These are phyloP conservation scores for Rhodofomes roseus DNA, from an alignment of 1,284 basidiomycete species.

Conservation along the genomic window DNA sequence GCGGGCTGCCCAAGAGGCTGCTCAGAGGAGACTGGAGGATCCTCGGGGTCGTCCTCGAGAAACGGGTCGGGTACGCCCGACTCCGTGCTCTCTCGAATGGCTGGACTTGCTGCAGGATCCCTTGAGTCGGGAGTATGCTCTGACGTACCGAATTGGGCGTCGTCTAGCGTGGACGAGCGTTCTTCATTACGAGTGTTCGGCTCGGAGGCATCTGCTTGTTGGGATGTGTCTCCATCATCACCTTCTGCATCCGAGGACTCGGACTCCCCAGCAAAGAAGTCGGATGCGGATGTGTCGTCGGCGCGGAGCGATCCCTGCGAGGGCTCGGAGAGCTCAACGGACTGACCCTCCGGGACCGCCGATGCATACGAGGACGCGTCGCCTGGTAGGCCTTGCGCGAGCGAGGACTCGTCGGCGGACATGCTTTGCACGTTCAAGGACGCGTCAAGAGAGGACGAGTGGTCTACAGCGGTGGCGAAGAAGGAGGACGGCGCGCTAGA, in stretches of 20 bases:
- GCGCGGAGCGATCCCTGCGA: background rate
- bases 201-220: background rate
- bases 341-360: background rate
- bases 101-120: background rate
- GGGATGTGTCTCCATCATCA: background rate
- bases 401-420: background rate
- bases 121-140: background rate
- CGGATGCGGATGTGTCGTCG: background rate
- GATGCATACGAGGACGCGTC: background rate
- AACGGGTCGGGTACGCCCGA: slow-evolving; percentile 55
- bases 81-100: background rate
- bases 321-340: background rate
- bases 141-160: background rate
- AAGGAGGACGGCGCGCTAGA: background rate
- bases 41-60: slow-evolving; percentile 42
- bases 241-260: background rate
- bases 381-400: background rate
- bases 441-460: background rate
- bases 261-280: background rate
- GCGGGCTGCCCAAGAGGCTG: slow-evolving; percentile 25
- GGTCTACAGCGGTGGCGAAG: background rate
- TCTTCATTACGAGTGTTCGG: background rate
- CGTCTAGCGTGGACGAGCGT: slow-evolving; percentile 3
- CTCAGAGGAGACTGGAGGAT: slow-evolving; percentile 17
- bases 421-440: background rate